Conservation (phyloP, 306 rosid species). For the Prunus armeniaca region DNA sequence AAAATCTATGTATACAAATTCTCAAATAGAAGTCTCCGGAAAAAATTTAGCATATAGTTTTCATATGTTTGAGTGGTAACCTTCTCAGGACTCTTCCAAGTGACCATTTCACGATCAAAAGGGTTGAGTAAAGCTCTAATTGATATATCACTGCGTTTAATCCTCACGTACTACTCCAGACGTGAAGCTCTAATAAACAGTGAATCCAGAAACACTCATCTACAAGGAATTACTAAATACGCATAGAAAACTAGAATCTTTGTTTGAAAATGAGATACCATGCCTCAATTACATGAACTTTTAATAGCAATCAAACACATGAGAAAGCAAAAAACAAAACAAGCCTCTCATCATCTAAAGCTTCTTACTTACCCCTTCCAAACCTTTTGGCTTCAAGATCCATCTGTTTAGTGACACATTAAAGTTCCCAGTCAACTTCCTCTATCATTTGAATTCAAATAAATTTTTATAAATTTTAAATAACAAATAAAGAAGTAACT, state of each 20-base stretch:
- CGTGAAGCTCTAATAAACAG: conserved; percentile 37
- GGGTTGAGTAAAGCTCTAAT: conserved; percentile 21
- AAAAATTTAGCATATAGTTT: background rate
- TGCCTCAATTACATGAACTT: background rate
- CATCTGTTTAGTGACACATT: conserved; percentile 12
- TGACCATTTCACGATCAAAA: conserved; percentile 31
- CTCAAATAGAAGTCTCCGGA: background rate
- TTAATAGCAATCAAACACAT: background rate
- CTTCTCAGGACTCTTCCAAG: conserved; percentile 29
- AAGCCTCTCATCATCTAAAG: background rate
- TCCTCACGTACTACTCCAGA: conserved; percentile 27
- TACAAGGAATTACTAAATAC: background rate
- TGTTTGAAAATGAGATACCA: background rate
- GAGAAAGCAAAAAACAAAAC: conserved; percentile 1
- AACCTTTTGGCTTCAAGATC: conserved; percentile 25
- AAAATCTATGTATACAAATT: background rate
- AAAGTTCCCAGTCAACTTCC: conserved; percentile 4
- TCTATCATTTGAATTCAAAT: background rate
- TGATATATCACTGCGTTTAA: conserved; percentile 41
- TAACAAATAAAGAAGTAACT: background rate
- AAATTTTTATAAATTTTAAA: background rate
- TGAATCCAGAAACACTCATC: conserved; percentile 10
- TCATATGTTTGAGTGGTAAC: conserved; percentile 23
- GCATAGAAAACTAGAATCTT: background rate
- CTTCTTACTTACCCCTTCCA: conserved; percentile 31